Evolutionary conservation across 345 rosid genomes (phyloP), one percentile per base, ranked within the genome.

Genomic region (Balakata baccata): DNA sequence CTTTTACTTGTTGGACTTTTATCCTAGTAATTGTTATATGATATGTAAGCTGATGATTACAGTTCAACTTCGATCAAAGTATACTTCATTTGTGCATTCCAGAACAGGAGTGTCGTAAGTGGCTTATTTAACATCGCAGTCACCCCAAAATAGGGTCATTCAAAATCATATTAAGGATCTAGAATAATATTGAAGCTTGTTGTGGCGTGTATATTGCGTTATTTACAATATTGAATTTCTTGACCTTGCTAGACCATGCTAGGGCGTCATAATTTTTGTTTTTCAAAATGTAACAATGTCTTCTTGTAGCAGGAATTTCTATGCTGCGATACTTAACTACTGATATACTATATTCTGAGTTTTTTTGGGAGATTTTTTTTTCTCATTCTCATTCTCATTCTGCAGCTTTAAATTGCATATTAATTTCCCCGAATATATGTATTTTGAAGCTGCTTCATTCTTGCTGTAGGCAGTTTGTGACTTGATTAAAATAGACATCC

Each of bases 401-500:
- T 59, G 52, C 23, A 41, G 13, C 18, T 2, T 18, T 10, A 54
- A 54, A 17, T 10, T 6, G 20, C 59, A 54, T 38, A 5, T 34
- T 7, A 37, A 41, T 62, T 14, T 16, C 18, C 46, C 7, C 16
- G 3, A 46, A 23, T 8, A 9, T 76, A 54, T 12, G 38, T 61
- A 46, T 73, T 64, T 78, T 74, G 66, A 76, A 63, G 69, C 69
- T 81, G n/a, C 58, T 83, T 74, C 17, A 50, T 63, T 71, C n/a
- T 85, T 81, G 72, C 78, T 85, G 85, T 89, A 91, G 97, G 90
- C 82, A 82, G 89, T 88, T 69, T 79, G 84, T 60, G 89, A 87
- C 75, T 57, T 85, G 73, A 87, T 88, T 57, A 88, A 87, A 81
- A 85, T 88, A 75, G 90, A 91, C 81, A 87, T 88, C 72, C 81